Conservation (phyloP, 176 grass and related monocot species). For the Microstegium vimineum region DNA sequence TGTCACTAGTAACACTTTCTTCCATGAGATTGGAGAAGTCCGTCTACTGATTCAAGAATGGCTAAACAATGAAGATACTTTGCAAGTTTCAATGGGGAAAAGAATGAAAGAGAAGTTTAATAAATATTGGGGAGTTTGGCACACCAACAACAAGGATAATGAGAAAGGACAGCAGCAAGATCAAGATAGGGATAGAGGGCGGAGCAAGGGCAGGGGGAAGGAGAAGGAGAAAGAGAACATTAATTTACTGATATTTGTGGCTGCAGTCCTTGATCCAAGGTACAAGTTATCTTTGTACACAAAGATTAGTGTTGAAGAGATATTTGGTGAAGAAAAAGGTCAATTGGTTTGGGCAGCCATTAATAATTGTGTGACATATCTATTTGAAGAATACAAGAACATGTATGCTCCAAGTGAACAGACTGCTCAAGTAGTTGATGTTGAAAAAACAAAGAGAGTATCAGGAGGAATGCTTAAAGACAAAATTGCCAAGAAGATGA, state of each 20-base stretch:
- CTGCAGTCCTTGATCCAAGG: neutral
- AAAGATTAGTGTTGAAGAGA: neutral
- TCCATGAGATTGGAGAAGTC: slow-evolving; percentile 2
- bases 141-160: neutral
- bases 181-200: neutral
- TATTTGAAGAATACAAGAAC: no score
- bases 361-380: neutral
- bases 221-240: neutral
- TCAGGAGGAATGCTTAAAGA: no score
- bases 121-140: no score
- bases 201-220: neutral
- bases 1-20: neutral
- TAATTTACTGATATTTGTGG: neutral
- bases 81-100: neutral
- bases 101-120: neutral
- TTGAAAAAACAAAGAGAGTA: no score
- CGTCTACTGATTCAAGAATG: neutral
- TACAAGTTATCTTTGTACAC: slow-evolving; percentile 3
- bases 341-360: neutral
- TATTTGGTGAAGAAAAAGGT: neutral
- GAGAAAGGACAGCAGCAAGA: neutral
- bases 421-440: no score
- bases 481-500: no score
- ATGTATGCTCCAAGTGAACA: no score
- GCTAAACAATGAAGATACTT: neutral